Base-by-base conservation (phyloP, 2,329 filamentous ascomycete species). In the Penicillium sp. region DNA sequence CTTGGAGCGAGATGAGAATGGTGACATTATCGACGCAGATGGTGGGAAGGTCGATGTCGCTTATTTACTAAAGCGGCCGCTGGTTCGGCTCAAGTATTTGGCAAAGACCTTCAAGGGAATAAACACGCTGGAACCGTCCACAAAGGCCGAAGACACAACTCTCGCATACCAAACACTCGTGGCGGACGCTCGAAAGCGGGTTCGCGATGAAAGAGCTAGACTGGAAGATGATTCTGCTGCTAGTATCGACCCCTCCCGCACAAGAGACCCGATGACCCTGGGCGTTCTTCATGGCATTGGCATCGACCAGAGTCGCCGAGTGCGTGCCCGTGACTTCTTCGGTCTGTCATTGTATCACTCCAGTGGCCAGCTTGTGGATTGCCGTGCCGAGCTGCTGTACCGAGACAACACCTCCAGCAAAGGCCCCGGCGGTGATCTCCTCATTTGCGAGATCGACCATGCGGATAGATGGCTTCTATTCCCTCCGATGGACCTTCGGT, bases 11-110 rank as follows among this genome's bases (percentile, higher is more conserved):
- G 84, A 87, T 66, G 78, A 83, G 43, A 79, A 85, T 56, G 83
- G 84, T 10, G 84, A 87, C 64, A 76, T 86, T 14, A 75, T 86
- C 47, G 86, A 92, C 61, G 84, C 85, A 32, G 83, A 93, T 59
- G 94, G 93, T 11, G 91, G 97, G 71, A 86, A 91, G 48, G 92
- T 97, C 8, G 94, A 97, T 70, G 94, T 99, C 45, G 92, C 92
- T 7, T 95, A 94, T 73, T 81, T 99, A 43, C 80, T 99, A 49
- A 97, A 96, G 75, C 82, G 93, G 50, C 94, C 94, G 1, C 76
- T 99, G 40, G 86, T 96, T 21, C 85, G 94, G 44, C 79, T 97
- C 57, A 97, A 96, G 72, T 90, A 92, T 72, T 84, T 99, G 57
- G 81, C 87, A 42, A 96, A 92, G 72, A 88, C 91, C 36, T 85